phyloP scores from a whole-genome alignment of 768 basidiomycete genomes.

The Dentipellis sp. region DNA sequence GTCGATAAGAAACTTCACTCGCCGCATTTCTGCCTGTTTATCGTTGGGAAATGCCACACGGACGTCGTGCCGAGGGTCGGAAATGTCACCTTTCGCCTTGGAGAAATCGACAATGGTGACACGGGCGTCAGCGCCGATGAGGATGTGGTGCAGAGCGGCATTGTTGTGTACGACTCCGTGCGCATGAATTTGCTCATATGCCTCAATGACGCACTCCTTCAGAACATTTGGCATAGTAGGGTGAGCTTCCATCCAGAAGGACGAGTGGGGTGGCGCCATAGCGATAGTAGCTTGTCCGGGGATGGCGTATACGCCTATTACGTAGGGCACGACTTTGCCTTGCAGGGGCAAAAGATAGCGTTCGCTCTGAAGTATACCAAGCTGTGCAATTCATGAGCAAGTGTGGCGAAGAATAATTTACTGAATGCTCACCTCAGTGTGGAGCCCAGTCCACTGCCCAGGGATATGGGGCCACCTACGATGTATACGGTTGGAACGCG shows the following conservation, averaged over 20 bases:
- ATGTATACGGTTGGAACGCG: background rate
- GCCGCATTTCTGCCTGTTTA: slow-evolving; percentile 42
- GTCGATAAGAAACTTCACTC: slow-evolving; percentile 47
- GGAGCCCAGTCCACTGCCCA: slow-evolving; percentile 30
- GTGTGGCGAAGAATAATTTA: background rate
- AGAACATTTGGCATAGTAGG: slow-evolving; percentile 44
- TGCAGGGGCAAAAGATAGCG: slow-evolving; percentile 40
- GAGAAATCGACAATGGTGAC: slow-evolving; percentile 43
- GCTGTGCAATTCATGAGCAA: background rate
- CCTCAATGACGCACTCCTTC: slow-evolving; percentile 42
- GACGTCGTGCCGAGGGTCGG: slow-evolving; percentile 26
- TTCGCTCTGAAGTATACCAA: too few relatives aligned
- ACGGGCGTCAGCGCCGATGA: slow-evolving; percentile 41
- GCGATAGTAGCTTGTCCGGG: slow-evolving; percentile 31
- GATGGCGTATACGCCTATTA: slow-evolving; percentile 40
- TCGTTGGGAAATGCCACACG: slow-evolving; percentile 29
- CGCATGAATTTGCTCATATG: slow-evolving; percentile 34
- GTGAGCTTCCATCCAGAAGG: slow-evolving; percentile 56
- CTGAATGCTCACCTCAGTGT: slow-evolving; percentile 25
- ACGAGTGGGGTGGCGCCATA: slow-evolving; percentile 47
- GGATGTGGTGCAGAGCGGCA: slow-evolving; percentile 32
- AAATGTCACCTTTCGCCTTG: slow-evolving; percentile 23
- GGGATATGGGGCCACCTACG: slow-evolving; percentile 26
- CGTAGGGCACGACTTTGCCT: slow-evolving; percentile 39
- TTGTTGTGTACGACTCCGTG: slow-evolving; percentile 24